Base-by-base conservation (phyloP, 257 asterid species). In the Solanum acaule region DNA sequence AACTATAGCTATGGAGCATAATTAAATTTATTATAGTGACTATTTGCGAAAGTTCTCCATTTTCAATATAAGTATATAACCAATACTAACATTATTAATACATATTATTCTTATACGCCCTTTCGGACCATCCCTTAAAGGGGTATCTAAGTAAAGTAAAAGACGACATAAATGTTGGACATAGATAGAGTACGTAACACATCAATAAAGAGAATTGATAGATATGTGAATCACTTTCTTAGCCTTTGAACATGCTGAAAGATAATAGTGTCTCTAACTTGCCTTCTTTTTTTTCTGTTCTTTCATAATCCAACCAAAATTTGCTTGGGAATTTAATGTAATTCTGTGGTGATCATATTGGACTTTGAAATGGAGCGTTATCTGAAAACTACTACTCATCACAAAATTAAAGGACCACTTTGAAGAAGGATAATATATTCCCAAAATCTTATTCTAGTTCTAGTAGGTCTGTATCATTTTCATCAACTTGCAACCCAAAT, bases 201-300 rank as follows among this genome's bases (percentile, higher is more conserved):
- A 84, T 88, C 44, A 84, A 72, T 67, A 61, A 88, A 44, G 13
- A 27, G 44, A 42, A 42, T 44, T 40, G 25, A 18, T 27, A 73
- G 89, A 38, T 76, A 83, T 70, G 88, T 88, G 89, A 22, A 61
- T 42, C 46, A 10, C 38, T 75, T 84, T 92, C 73, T 89, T 78
- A 91, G 97, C 97, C 98, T 90, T 86, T 90, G 97, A 94, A 94
- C 98, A 94, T 94, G 96, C 93, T 29, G 68, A 71, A 15, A 77
- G 4, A 77, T 38, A n/a, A 59, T 42, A 78, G 63, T 42, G 25
- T 79, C 63, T 25, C 22, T 40, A 40, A 22, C 29, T 37, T 10
- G 5, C 25, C 38, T 25, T 6, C 40, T 13, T 37, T 38, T 38
- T 44, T 59, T 87, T 15, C 6, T 59, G 16, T 72, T 67, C 37